Base-by-base conservation (phyloP, 208 protist species). In the Trypanosoma boissoni region DNA sequence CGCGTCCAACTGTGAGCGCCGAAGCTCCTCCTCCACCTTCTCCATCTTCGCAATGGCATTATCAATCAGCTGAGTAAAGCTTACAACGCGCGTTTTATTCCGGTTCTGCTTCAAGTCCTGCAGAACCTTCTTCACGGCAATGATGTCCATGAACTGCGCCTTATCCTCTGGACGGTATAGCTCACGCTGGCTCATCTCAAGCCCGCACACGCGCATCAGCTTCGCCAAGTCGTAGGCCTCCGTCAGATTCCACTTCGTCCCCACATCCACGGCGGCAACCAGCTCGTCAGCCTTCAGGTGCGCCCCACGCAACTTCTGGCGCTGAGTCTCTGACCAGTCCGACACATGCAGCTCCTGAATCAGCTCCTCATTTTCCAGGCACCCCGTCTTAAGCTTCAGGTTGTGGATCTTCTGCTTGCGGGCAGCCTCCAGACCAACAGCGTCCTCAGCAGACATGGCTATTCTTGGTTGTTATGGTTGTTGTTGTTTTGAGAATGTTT, bases 371-470 rank as follows among this genome's bases (percentile, higher is more conserved):
- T 91, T 91, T 70, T 86, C 77, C 32, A 88, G 68, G 56, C 80
- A 86, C 21, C 64, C 80, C 31, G 84, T 91, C 76, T 88, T 91
- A 57, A 91, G 76, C 78, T 91, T 91, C 72, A 91, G 66, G 50
- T 91, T 91, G 78, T 91, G 83, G 50, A 84, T 90, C 74, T 85
- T 86, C 78, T 85, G 85, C 79, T 89, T 88, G 73, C 86, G 83
- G 27, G 86, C 83, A 18, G 83, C 86, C 72, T 91, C 86, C 31
- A 92, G 74, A 27, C 83, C 80, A 67, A 78, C 81, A 28, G 78
- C 64, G 50, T 89, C 82, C 9, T 85, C 81, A 3, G 77, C 67
- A 43, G 78, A 74, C 78, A 78, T 82, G 46, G 49, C 28, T 48
- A 48, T 44, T 53, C 3, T 21, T 68, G n/a, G 46, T 61, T 54